Base-by-base conservation (phyloP, 306 rosid genomes). In the Glycine latifolia region DNA sequence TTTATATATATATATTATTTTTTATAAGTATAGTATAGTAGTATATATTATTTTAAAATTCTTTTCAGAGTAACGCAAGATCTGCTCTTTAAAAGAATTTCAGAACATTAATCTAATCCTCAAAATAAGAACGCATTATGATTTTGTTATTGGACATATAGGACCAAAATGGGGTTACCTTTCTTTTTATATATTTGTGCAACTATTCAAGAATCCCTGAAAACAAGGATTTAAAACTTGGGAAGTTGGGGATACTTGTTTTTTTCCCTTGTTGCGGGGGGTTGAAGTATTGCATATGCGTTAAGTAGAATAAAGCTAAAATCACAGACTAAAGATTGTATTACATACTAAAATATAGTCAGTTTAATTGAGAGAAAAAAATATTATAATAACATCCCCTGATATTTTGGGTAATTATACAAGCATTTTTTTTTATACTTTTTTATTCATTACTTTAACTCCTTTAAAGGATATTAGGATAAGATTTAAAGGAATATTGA, bases 191-290 rank as follows among this genome's bases (percentile, higher is more conserved):
- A 31, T 31, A 50, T 48, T 47, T 10, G 15, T 69, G 55, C 16
- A 47, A 69, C 58, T 47, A 37, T 69, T 70, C 11, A 6, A 15
- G 75, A 69, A 70, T 26, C 17, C 53, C 76, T 71, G 31, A 14
- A 71, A 71, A 62, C 7, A 76, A 67, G 54, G 44, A 61, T 76
- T 61, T 59, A 31, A 47, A 47, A 44, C 7, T 60, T 44, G 37
- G 16, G 8, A 76, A 53, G 39, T 26, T 8, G 70, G 52, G 15
- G 53, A 73, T 37, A 37, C 14, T n/a, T 17, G 39, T 5, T 10
- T 10, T 31, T 58, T 2, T 3, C 13, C 13, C 33, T 0, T 62
- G n/a, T 4, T 62, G 5, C 9, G 6, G 15, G 43, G 8, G 35
- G 15, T 33, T 62, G 17, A 62, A 62, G 6, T 9, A 39, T 67